Conservation (phyloP, 2,329 filamentous ascomycete genomes). For the Fusarium goolgardi region DNA sequence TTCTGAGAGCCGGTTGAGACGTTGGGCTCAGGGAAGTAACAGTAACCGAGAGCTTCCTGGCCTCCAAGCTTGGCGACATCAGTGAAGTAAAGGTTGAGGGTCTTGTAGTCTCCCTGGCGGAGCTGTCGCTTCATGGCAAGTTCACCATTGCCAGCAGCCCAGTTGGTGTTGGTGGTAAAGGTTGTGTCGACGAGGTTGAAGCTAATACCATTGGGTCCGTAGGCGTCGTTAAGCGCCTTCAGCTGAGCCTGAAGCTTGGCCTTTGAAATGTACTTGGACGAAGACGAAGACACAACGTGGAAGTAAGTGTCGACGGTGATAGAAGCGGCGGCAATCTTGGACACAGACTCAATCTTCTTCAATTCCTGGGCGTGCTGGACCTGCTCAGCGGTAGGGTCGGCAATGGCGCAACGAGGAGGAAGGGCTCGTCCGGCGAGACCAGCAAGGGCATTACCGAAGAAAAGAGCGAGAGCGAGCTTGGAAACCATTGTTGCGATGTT, state of each 20-base stretch:
- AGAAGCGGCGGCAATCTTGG: conserved; percentile 13
- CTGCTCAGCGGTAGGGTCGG: conserved; percentile 30
- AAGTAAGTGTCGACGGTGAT: conserved; percentile 43
- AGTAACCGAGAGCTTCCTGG: conserved; percentile 53
- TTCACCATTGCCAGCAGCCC: conserved; percentile 57
- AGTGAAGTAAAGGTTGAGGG: conserved; percentile 53
- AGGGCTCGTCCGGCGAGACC: conserved; percentile 4
- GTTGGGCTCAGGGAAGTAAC: conserved; percentile 56
- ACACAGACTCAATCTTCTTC: conserved; percentile 21
- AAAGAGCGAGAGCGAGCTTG: conserved; percentile 19
- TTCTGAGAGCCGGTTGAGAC: conserved; percentile 19
- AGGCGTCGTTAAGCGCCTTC: conserved; percentile 59
- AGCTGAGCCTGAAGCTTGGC: conserved; percentile 52
- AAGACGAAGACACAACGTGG: conserved; percentile 42
- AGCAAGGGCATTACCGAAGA: conserved; percentile 27
- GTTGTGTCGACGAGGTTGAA: conserved; percentile 59
- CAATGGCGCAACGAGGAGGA: conserved; percentile 25
- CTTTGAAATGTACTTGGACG: conserved; percentile 39
- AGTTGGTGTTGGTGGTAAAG: conserved; percentile 60
- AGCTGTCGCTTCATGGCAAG: conserved; percentile 59
- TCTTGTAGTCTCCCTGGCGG: conserved; percentile 57
- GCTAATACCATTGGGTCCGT: conserved; percentile 55
- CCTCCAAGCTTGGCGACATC: conserved; percentile 34
- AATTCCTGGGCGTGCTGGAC: conserved; percentile 11
- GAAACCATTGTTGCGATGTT: conserved; percentile 27